Conservation (phyloP, 305 asterid genomes). For the Fraxinus ornus region DNA sequence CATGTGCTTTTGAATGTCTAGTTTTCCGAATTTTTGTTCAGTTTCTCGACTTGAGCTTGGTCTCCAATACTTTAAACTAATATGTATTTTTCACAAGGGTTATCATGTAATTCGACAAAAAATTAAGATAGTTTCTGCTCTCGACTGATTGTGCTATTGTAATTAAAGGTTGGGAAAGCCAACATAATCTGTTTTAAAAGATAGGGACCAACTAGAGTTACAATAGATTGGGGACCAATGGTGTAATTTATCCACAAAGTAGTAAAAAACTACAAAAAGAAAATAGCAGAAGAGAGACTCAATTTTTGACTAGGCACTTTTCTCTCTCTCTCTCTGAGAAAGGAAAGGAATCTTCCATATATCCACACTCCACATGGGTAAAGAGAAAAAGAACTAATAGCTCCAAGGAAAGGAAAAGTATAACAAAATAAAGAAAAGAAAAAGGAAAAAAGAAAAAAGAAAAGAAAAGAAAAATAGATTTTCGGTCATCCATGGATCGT, state of each 20-base stretch:
- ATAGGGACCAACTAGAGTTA: neutral
- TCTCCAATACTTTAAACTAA: neutral
- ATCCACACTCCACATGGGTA: too few species aligned
- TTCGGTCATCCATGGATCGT: neutral
- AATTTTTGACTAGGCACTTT: neutral
- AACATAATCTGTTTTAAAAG: neutral
- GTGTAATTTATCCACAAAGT: neutral
- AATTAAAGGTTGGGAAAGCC: neutral
- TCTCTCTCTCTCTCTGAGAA: neutral
- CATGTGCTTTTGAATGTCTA: neutral
- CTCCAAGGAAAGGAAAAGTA: neutral
- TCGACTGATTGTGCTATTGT: neutral
- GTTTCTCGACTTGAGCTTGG: neutral
- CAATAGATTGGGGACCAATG: neutral
- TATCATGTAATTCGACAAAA: neutral
- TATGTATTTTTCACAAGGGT: neutral
- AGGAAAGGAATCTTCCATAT: neutral
- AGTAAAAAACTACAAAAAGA: neutral
- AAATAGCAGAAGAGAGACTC: neutral
- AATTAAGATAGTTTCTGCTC: neutral
- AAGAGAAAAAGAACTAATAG: neutral
- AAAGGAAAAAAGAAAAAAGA: too few species aligned
- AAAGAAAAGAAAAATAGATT: neutral
- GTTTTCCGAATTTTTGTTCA: neutral
- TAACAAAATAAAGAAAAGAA: neutral